Evolutionary conservation across 1,284 basidiomycete species (phyloP), one percentile per base, ranked within the genome.

Genomic region (Agroathelia rolfsii): DNA sequence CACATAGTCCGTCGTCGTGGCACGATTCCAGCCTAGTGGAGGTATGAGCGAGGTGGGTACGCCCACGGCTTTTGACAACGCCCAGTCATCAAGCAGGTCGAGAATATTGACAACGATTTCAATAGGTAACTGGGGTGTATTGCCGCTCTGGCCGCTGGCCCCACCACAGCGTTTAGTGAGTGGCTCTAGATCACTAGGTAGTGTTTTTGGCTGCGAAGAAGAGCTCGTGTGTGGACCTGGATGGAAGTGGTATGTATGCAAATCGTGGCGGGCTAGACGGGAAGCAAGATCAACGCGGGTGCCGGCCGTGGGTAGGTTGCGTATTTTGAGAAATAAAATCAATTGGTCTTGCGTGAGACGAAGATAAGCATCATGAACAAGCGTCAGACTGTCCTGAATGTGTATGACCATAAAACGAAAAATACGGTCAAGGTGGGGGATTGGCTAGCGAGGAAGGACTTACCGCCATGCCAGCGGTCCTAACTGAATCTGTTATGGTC

Each of bases 31-130:
- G 13, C 76, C 72, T 3, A 62, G 54, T 6, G 84, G 83, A 14
- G 64, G 64, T 3, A 69, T 55, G 2, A 87, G 51, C 15, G 72
- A 72, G 3, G 80, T 81, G 11, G 76, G 78, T 1, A 86, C 56
- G 16, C 76, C 74, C 18, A 88, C 70, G 7, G 85, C 77, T 39
- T 73, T 76, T 13, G 76, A 66, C 11, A 89, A 71, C 45, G 86
- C 81, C 80, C 84, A 89, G 49, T 85, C 78, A 9, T 75, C 78
- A 7, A 85, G 54, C 43, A 75, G 69, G 41, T 85, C 78, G 53
- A 87, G 58, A 40, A 87, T 84, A 33, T 78, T 70, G 6, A 77
- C 75, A 20, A 87, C 57, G 25, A 87, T 66, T 51, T 88, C 84
- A 29, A 77, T 63, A 1, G 83, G 83, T 9, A 87, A 63, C 49